Evolutionary conservation across 805 yeast genomes (phyloP), one percentile per base, ranked within the genome.

Genomic region (Metschnikowia santaceciliae): DNA sequence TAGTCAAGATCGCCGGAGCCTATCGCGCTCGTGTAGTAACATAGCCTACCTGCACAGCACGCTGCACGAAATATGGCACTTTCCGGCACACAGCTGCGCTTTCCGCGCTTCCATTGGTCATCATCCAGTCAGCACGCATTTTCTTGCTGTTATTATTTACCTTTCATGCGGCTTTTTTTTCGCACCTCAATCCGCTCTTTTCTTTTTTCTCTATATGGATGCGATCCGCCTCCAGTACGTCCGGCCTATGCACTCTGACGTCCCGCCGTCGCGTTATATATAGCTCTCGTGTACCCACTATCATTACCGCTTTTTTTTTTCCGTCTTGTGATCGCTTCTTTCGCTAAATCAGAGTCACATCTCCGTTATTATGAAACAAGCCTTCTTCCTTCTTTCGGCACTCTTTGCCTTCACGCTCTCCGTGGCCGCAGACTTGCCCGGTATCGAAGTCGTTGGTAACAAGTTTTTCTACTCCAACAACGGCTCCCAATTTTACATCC

Each of bases 401-500:
- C 42, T 46, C 17, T 36, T 49, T 14, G 43, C 55, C 44, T 44
- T 54, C 39, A 48, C 53, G 17, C 32, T 56, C 14, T 55, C 52
- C 33, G 32, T 44, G 49, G 47, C 60, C 14, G 54, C 57, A 26
- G 49, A 42, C 38, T 48, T 57, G 51, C 77, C 77, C 4, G 62
- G 63, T 33, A 61, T 87, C 58, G 89, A 85, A 62, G 78, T 86
- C 56, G 80, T 79, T 51, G 92, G 92, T 55, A 86, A 84, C 79
- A 86, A 86, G 68, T 86, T 87, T 64, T 87, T 79, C 76, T 87
- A 72, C 71, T 74, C 87, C 52, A 84, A 83, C 70, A 86, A 86
- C 63, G 92, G 91, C 47, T 80, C 90, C 49, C 91, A 86, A 66
- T 87, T 87, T 65, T 84, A 78, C 69, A 80, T 87, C 62, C 82